Base-by-base conservation (phyloP, 2,329 filamentous ascomycete species). In the Colletotrichum nymphaeae region DNA sequence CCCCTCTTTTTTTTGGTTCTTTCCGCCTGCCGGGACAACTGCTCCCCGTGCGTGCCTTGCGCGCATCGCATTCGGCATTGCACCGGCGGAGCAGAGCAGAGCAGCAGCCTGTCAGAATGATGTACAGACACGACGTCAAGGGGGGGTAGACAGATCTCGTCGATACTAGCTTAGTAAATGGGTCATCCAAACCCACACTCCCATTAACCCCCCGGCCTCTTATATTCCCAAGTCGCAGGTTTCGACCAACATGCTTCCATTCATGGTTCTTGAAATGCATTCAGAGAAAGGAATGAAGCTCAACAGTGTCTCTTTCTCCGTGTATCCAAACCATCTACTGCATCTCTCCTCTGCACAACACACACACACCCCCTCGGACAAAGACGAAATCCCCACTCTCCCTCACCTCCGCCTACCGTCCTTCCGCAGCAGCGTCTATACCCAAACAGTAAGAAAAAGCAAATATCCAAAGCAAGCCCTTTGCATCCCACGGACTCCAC, bases 361-460 rank as follows among this genome's bases (percentile, higher is more conserved):
- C 53, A 32, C 30, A 32, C 26, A 28, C 26, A 28, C 26, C 37
- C 16, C 4, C 32, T 30, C 37, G 7, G 16, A 26, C 8, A 22
- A 24, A 19, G 7, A 14, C 22, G 11, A 22, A 24, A 19, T 35
- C 42, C 42, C 14, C 32, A 1, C 16, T 52, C 63, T 56, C 32
- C 63, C 63, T 65, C 32, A 53, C 52, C 9, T 57, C 52, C 19
- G 63, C 52, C 63, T 65, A 65, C 49, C 63, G 52, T 32, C 24
- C 7, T 35, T 56, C 68, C 42, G 68, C 63, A 71, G 68, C 63
- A 32, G 63, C 68, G 30, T 67, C 56, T 19, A 67, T 55, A 46
- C 49, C 57, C 24, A 32, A 57, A 46, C 16, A 19, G 32, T 28
- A 30, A 56, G 30, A 71, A 71, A 71, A 71, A 71, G 68, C 68